Percentiles rank a stretch among this genome's conserved stretches.
Evolutionary conservation across 106 monocot genomes (phyloP).

Genomic region (Dendrobium huoshanense): DNA sequence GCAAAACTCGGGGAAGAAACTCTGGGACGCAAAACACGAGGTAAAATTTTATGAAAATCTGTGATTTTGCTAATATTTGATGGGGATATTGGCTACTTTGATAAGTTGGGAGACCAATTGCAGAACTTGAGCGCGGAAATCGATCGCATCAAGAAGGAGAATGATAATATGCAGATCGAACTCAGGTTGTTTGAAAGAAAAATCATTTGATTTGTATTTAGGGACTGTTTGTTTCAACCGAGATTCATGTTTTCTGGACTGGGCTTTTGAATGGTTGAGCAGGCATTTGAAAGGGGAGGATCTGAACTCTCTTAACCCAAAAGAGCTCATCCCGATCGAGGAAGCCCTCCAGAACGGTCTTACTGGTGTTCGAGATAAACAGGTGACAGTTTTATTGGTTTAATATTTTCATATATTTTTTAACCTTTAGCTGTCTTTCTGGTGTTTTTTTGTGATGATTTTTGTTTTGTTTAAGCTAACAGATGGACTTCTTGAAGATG

Average conservation of each 20-base stretch:
- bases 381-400: conserved; percentile 22
- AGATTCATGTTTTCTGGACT: neutral
- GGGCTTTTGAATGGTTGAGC: neutral
- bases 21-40: conserved; percentile 97
- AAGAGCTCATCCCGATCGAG: conserved; percentile 60
- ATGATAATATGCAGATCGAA: conserved; percentile 97
- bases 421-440: neutral
- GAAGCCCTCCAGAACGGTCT: conserved; percentile 61
- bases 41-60: conserved; percentile 18
- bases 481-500: conserved; percentile 64
- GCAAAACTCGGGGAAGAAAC: conserved; percentile 55
- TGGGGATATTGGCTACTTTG: neutral
- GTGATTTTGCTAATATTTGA: neutral
- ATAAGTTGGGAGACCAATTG: conserved; percentile 3
- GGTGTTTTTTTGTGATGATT: neutral
- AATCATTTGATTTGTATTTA: neutral
- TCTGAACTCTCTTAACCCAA: conserved; percentile 56
- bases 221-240: neutral
- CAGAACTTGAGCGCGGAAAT: conserved; percentile 89
- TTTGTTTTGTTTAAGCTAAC: conserved; percentile 3
- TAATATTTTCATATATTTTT: neutral
- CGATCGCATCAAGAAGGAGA: conserved; percentile 87
- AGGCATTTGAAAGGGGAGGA: conserved; percentile 98
- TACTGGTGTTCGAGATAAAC: conserved; percentile 33
- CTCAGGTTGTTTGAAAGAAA: conserved; percentile 40